phyloP scores from a whole-genome alignment of 495 filamentous ascomycete species.

The Elaphomyces granulatus region DNA sequence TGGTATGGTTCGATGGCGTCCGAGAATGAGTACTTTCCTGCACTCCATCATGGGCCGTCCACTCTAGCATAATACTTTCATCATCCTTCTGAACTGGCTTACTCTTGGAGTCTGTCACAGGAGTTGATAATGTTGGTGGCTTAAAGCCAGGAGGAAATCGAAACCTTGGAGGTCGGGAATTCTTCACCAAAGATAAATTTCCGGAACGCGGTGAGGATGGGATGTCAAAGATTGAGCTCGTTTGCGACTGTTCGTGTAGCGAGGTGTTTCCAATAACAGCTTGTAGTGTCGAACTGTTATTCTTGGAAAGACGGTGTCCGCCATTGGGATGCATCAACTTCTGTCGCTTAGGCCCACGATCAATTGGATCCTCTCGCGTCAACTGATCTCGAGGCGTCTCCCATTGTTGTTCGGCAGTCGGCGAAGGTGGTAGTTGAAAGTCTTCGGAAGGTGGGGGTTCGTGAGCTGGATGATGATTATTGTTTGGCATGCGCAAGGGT shows the following conservation, averaged over 20 bases:
- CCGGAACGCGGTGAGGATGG: slow-evolving; percentile 29
- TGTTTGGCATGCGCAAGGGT: slow-evolving; percentile 38
- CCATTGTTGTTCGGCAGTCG: slow-evolving; percentile 10
- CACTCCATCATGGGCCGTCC: not conserved
- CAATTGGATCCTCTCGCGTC: too few species aligned
- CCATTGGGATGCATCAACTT: slow-evolving; percentile 17
- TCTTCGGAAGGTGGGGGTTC: slow-evolving; percentile 20
- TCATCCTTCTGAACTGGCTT: slow-evolving; percentile 4
- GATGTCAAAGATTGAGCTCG: slow-evolving; percentile 16
- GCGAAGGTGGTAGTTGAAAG: slow-evolving; percentile 10
- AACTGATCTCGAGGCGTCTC: too few species aligned
- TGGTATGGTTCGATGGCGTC: not conserved
- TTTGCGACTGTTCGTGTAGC: slow-evolving; percentile 4
- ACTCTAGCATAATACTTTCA: slow-evolving; percentile 2
- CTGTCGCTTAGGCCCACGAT: slow-evolving; percentile 17
- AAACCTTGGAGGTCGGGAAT: slow-evolving; percentile 16
- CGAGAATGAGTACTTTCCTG: not conserved
- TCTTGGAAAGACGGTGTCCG: slow-evolving; percentile 5
- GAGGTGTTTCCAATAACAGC: slow-evolving; percentile 18
- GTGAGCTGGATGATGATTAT: slow-evolving; percentile 14
- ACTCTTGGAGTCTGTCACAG: slow-evolving; percentile 17
- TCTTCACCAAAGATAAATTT: slow-evolving; percentile 16
- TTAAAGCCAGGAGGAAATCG: slow-evolving; percentile 27
- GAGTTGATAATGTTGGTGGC: slow-evolving; percentile 20
- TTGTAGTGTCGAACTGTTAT: slow-evolving; percentile 4